Conservation (phyloP, 192 early-diverging fungal genomes). For the Oehlia diaphana region DNA sequence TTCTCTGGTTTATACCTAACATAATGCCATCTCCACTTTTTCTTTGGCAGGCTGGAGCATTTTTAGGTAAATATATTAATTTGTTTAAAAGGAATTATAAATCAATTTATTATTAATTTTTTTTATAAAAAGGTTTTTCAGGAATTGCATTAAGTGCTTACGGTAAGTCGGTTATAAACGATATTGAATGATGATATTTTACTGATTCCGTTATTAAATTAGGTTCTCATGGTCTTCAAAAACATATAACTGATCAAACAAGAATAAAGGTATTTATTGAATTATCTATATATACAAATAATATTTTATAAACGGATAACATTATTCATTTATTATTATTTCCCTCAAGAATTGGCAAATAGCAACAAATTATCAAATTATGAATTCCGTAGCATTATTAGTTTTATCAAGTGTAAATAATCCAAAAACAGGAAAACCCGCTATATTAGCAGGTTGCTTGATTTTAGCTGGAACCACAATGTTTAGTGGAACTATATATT, state of each 20-base stretch:
- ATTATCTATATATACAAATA: neutral
- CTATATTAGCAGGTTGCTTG: conserved; percentile 39
- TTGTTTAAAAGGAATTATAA: too few species aligned
- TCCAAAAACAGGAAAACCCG: conserved; percentile 19
- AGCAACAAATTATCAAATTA: conserved; percentile 52
- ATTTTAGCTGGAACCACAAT: conserved; percentile 45
- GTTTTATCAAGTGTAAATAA: conserved; percentile 31
- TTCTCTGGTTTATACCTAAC: too few species aligned
- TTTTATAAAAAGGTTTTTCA: conserved; percentile 39
- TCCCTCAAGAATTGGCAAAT: conserved; percentile 40
- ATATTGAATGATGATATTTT: conserved; percentile 1
- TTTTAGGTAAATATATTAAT: conserved; percentile 19
- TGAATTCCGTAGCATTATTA: conserved; percentile 46
- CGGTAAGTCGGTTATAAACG: conserved; percentile 29
- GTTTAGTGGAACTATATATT: conserved; percentile 56
- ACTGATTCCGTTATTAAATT: conserved; percentile 28
- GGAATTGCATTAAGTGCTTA: conserved; percentile 53
- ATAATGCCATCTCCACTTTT: neutral
- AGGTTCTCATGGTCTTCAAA: conserved; percentile 15
- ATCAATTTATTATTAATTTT: neutral
- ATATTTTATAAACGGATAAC: neutral
- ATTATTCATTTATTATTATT: too few species aligned
- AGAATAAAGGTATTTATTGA: conserved; percentile 15
- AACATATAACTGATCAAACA: neutral
- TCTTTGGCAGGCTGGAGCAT: conserved; percentile 28